Evolutionary conservation across 1,284 basidiomycete genomes (phyloP), one percentile per base, ranked within the genome.

Genomic region (Moniliophthora roreri): DNA sequence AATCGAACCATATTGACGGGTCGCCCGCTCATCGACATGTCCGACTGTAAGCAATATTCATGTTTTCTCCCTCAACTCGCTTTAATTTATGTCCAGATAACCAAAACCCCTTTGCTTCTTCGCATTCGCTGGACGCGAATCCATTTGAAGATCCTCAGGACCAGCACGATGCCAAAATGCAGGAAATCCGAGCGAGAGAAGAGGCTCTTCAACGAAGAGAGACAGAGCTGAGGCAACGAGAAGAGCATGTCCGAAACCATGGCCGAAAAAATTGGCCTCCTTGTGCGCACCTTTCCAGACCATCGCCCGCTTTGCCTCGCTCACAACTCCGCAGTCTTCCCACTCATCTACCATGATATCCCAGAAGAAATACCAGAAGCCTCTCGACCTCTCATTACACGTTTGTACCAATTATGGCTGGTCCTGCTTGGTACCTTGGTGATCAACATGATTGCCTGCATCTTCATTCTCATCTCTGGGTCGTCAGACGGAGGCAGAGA

Each of bases 311-410:
- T 55, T 48, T 55, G 60, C 45, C 40, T 47, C 42, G 53, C 7
- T 55, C 52, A 52, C 54, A 38, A 26, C 42, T 37, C 38, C 47
- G 16, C 69, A 94, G 92, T 95, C 80, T 95, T 88, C 66, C 96
- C 95, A 18, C 75, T 99, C 62, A 88, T 98, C 66, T 97, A 88
- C 74, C 96, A 98, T 71, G 89, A 92, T 54, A 95, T 98, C 63
- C 69, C 78, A 55, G 87, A 90, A 56, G 93, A 98, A 67, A 95
- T 98, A 50, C 89, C 94, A 4, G 84, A 91, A 58, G 84, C 87
- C 20, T 88, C 87, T 52, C 87, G 85, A 58, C 79, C 84, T 3
- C 81, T 95, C 61, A 88, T 97, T 60, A 87, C 85, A 52, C 86
- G 93, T 45, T 71, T 99, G 55, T 96, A 92, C 69, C 85, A 89